These are phyloP conservation scores for Exsudoporus frostii DNA, from an alignment of 768 basidiomycete genomes.

Conservation along the genomic window DNA sequence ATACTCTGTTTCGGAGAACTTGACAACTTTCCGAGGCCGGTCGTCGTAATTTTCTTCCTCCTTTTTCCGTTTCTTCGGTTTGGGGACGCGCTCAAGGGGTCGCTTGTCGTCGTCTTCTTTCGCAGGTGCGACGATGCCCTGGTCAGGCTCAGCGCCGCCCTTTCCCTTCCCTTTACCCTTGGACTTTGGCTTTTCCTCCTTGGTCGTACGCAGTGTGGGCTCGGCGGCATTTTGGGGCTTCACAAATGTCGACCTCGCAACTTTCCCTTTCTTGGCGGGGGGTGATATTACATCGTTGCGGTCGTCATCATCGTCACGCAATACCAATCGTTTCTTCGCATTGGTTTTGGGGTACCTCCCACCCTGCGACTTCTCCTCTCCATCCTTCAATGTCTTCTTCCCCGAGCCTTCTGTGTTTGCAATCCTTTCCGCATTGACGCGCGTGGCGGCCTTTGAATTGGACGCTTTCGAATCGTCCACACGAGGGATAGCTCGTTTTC, in stretches of 20 bases:
- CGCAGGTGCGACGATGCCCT: background rate
- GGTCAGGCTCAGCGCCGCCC: background rate
- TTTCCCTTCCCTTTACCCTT: background rate
- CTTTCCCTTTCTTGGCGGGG: conserved; percentile 18
- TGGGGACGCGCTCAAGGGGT: background rate
- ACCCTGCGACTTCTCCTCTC: background rate
- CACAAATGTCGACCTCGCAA: background rate
- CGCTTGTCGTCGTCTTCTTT: background rate
- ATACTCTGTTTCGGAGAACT: conserved; percentile 14
- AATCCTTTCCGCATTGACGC: background rate
- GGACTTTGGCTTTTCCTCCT: background rate
- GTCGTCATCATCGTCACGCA: conserved; percentile 2
- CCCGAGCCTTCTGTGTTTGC: background rate
- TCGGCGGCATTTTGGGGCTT: background rate
- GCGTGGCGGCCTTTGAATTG: background rate
- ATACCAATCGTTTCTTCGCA: conserved; percentile 3
- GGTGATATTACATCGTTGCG: background rate
- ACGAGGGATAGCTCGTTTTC: background rate
- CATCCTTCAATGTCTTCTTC: background rate
- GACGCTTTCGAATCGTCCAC: background rate
- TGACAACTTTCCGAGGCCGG: conserved; percentile 21
- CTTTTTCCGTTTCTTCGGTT: conserved; percentile 19
- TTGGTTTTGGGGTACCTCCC: background rate
- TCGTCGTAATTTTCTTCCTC: conserved; percentile 22
- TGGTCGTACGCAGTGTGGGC: background rate